Base-by-base conservation (phyloP, 805 yeast genomes). In the Candida cerambycidarum region DNA sequence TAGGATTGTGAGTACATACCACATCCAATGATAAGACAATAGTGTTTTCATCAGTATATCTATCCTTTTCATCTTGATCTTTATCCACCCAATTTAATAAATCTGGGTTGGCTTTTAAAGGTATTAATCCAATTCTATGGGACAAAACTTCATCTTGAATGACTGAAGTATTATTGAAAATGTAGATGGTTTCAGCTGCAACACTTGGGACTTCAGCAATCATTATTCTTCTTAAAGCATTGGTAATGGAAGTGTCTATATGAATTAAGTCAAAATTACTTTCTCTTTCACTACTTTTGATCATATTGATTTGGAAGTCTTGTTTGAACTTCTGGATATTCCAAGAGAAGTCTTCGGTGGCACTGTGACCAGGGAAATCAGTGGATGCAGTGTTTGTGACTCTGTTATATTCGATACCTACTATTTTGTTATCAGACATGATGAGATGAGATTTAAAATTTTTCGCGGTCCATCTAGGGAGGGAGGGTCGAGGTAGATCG, bases 111-210 rank as follows among this genome's bases (percentile, higher is more conserved):
- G 89, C 85, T 52, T 83, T 85, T 54, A 93, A 73, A 25, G 99
- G 99, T 38, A 92, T 76, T 51, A 93, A 75, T 38, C 99, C 99
- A 49, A 93, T 82, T 71, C 99, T 82, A 61, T 89, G 97, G 4
- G 99, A 92, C 51, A 93, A 76, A 14, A 93, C 97, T 69, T 93
- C 99, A 63, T 93, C 99, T 64, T 90, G 97, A 50, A 93, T 88
- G 38, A 93, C 97, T 1, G 97, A 88, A 1, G 99, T 93, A 66
- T 93, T 93, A 75, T 89, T 92, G 71, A 85, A 85, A 46, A 93
- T 78, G 61, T 83, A 89, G 13, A 93, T 89, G 48, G 87, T 80
- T 65, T 93, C 99, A 16, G 96, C 85, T 12, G 99, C 98, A 36
- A 92, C 95, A 1, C 93, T 79, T 15, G 99, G 99, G 31, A 93